phyloP scores from a whole-genome alignment of 202 grass and related monocot genomes.

The Carex arenaria region DNA sequence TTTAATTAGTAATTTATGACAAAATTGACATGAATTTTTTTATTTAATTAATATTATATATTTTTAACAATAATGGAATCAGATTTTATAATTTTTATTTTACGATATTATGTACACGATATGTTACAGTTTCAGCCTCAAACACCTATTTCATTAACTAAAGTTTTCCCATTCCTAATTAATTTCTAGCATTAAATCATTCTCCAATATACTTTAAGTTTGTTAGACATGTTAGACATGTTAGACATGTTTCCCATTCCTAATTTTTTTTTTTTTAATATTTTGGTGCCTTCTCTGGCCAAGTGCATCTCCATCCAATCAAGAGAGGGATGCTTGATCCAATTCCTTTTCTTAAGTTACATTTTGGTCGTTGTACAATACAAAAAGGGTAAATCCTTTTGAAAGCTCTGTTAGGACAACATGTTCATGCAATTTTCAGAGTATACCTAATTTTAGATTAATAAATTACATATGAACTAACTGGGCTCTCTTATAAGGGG shows the following conservation, averaged over 20 bases:
- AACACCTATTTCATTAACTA: neutral
- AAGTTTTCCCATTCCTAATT: neutral
- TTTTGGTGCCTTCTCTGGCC: conserved; percentile 17
- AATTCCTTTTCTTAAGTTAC: conserved; percentile 22
- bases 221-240: neutral
- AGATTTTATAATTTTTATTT: too few species aligned
- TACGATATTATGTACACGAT: too few species aligned
- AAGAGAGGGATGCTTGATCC: conserved; percentile 58
- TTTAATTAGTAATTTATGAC: too few species aligned
- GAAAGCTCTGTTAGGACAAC: neutral
- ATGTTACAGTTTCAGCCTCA: neutral
- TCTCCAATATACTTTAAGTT: neutral
- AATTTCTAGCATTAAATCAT: neutral
- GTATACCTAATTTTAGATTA: neutral
- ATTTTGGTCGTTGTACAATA: conserved; percentile 4
- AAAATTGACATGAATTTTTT: too few species aligned
- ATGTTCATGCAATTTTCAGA: neutral
- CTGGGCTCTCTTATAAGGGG: neutral
- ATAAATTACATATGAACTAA: neutral
- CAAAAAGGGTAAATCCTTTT: neutral
- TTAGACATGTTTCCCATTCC: too few species aligned
- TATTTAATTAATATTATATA: too few species aligned
- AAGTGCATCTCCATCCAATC: conserved; percentile 19
- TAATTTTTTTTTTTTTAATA: neutral
- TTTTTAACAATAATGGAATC: too few species aligned